A percentile compares a stretch with the other conserved stretches of the same genome.
These are phyloP conservation scores for Novakomyces olei DNA, from an alignment of 805 yeast species.

Conservation along the genomic window DNA sequence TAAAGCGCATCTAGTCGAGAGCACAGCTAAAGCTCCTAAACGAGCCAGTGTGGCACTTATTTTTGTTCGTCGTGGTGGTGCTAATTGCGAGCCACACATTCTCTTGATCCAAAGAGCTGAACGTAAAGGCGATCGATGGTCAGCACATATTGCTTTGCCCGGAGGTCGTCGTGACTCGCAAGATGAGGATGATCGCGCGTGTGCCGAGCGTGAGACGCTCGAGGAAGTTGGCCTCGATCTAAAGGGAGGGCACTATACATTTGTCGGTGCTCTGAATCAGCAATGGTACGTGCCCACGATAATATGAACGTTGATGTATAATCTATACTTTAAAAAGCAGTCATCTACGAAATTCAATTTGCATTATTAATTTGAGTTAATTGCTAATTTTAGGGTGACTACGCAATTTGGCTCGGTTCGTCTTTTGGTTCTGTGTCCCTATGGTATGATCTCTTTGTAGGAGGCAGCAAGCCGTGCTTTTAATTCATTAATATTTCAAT, in stretches of 20 bases:
- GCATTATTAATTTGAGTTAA: neutral
- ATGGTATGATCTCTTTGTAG: constrained; percentile 7
- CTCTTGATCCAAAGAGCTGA: constrained; percentile 18
- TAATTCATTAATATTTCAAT: neutral
- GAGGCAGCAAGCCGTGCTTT: neutral
- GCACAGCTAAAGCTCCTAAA: too few species aligned
- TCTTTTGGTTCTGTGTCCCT: constrained; percentile 18
- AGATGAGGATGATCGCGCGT: constrained; percentile 15
- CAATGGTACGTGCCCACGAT: constrained; percentile 14
- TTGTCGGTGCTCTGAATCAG: constrained; percentile 17
- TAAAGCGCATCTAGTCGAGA: too few species aligned
- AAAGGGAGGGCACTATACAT: constrained; percentile 9
- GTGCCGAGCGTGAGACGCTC: constrained; percentile 18
- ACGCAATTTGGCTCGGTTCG: constrained; percentile 3
- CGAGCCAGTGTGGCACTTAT: too few species aligned
- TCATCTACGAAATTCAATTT: neutral
- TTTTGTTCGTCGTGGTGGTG: too few species aligned
- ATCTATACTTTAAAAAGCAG: neutral
- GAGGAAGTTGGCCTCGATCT: constrained; percentile 22
- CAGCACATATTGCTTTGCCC: constrained; percentile 21
- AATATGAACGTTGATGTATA: neutral
- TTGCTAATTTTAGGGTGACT: too few species aligned
- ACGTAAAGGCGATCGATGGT: constrained; percentile 19
- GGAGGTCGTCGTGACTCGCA: constrained; percentile 20
- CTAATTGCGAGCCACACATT: too few species aligned